These are phyloP conservation scores for Penicillium sclerotigenum DNA, from an alignment of 2,329 filamentous ascomycete species.

Conservation along the genomic window DNA sequence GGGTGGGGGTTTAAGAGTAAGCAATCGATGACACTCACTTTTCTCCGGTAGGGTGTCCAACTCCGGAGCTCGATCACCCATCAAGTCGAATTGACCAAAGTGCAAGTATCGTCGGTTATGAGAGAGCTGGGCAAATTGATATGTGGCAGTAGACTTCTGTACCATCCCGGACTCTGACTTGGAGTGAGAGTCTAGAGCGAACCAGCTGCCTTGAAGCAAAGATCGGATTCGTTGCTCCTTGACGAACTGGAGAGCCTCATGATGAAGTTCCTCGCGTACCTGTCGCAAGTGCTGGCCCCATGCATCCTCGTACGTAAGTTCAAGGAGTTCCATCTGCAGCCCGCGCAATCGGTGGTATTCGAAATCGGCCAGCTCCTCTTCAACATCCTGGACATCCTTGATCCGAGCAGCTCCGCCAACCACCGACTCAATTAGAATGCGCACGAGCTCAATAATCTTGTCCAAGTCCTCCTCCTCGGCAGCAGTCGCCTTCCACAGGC, in stretches of 20 bases:
- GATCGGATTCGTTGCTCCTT: slow-evolving; percentile 95
- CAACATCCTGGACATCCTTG: slow-evolving; percentile 80
- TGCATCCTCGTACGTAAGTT: slow-evolving; percentile 86
- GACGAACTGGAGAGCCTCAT: slow-evolving; percentile 91
- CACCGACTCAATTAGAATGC: slow-evolving; percentile 85
- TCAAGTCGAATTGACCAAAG: slow-evolving; percentile 76
- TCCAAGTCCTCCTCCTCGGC: slow-evolving; percentile 84
- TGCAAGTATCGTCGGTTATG: slow-evolving; percentile 89
- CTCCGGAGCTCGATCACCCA: slow-evolving; percentile 62
- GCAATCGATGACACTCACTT: slow-evolving; percentile 45
- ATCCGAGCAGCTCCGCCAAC: slow-evolving; percentile 77
- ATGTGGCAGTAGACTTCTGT: slow-evolving; percentile 52
- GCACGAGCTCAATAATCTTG: slow-evolving; percentile 86
- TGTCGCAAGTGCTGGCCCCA: slow-evolving; percentile 89
- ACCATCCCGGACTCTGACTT: slow-evolving; percentile 46
- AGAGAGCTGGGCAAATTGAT: slow-evolving; percentile 83
- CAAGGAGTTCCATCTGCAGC: slow-evolving; percentile 88
- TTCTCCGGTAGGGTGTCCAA: slow-evolving; percentile 74
- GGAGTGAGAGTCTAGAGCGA: slow-evolving; percentile 56
- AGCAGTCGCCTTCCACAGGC: slow-evolving; percentile 86
- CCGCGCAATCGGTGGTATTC: slow-evolving; percentile 75
- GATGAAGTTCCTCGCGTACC: slow-evolving; percentile 85
- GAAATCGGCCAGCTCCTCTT: slow-evolving; percentile 82
- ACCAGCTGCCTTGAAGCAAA: slow-evolving; percentile 86
- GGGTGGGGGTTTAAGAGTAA: neutral